Conservation (phyloP, 805 yeast genomes). For the Geotrichum ghanense region DNA sequence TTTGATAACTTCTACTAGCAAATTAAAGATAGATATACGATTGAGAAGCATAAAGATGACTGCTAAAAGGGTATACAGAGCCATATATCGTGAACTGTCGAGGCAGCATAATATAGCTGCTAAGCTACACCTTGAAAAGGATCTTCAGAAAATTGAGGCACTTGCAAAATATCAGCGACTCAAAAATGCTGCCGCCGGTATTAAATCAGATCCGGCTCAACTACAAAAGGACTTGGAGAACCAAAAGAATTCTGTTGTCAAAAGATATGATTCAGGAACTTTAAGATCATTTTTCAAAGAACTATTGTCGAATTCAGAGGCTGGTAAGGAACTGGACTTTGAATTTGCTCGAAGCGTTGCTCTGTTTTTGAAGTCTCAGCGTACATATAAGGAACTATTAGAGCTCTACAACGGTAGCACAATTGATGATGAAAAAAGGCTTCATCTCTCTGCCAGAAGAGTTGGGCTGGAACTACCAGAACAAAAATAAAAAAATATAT, state of each 20-base stretch:
- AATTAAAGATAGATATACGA: no score
- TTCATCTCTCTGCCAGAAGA: constrained; percentile 67
- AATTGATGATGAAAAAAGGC: constrained; percentile 66
- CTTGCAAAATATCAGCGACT: constrained; percentile 6
- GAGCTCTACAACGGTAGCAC: constrained; percentile 78
- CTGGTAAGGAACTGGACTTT: constrained; percentile 9
- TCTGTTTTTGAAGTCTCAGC: constrained; percentile 56
- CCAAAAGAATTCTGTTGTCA: background rate
- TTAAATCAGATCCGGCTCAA: constrained; percentile 1
- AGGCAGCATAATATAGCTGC: constrained; percentile 14
- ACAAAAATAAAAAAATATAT: background rate
- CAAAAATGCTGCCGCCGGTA: constrained; percentile 4
- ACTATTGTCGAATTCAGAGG: constrained; percentile 6
- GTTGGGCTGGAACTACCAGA: constrained; percentile 77
- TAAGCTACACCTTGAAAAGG: constrained; percentile 10
- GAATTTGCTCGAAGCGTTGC: constrained; percentile 47
- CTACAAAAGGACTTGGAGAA: background rate
- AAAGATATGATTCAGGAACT: constrained; percentile 11
- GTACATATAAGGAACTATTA: constrained; percentile 64
- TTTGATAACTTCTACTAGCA: no score
- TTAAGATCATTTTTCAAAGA: constrained; percentile 10
- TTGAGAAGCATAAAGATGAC: no score
- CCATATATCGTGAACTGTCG: constrained; percentile 19
- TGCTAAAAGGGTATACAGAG: constrained; percentile 12
- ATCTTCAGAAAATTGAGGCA: constrained; percentile 7